Evolutionary conservation across 192 early-diverging fungal genomes (phyloP), one percentile per base, ranked within the genome.

Genomic region (Ambispora gerdemannii): DNA sequence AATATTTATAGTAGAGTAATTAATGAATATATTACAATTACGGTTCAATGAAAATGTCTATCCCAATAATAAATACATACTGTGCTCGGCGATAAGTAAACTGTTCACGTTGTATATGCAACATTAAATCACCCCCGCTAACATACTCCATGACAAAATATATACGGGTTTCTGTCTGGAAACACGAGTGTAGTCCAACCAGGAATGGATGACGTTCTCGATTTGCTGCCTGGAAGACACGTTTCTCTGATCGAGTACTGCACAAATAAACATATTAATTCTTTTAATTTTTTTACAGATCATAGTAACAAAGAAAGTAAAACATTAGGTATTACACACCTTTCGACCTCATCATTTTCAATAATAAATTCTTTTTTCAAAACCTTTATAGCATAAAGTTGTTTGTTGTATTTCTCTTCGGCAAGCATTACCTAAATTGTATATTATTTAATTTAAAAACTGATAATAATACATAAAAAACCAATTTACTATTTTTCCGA

Each of bases 81-180:
- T 94, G 94, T 43, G 97, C 95, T 63, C 92, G 84, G 43, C 91
- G 82, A 78, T 95, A 93, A 51, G 93, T 89, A 72, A 99, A 98
- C 60, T 91, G 91, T 63, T 87, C 84, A 67, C 90, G 89, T 75
- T 98, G 96, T 63, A 99, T 95, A 76, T 98, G 96, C 87, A 95
- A 93, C 95, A 99, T 98, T 77, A 99, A 77, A 78, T 99, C 97
- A 55, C 97, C 97, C 70, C 97, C 97, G 27, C 86, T 88, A 38
- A 97, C 93, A 80, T 95, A 98, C 72, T 98, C 97, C 93, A 96
- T 97, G 11, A 97, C 95, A 79, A 98, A 98, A 79, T 96, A 99
- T 43, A 99, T 88, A 62, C 95, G 83, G 47, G 90, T 93, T 61
- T 94, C 90, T 1, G 93, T 94, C 77, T 97, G 95, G 85, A 97